Evolutionary conservation across 2,329 filamentous ascomycete genomes (phyloP).

Genomic region (Microdochium bolleyi): DNA sequence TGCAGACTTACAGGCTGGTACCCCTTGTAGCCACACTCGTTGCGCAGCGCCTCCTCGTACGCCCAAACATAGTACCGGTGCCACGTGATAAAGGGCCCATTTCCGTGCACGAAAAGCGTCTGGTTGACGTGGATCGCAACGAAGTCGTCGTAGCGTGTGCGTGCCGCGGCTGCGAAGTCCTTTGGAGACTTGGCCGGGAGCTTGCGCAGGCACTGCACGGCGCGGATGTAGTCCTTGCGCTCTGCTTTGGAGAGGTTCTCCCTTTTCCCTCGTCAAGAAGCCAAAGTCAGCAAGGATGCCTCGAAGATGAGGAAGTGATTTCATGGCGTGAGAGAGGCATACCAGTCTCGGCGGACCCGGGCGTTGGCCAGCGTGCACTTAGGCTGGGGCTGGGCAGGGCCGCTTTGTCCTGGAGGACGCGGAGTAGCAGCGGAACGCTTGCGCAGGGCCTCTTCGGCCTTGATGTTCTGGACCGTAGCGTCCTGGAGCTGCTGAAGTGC

Average conservation of each 20-base stretch:
- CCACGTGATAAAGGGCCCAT: constrained; percentile 15
- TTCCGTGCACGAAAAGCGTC: constrained; percentile 14
- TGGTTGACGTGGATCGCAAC: constrained; percentile 21
- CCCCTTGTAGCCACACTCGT: constrained; percentile 19
- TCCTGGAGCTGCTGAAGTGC: too few relatives aligned
- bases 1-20: constrained; percentile 11
- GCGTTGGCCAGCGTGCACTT: too few relatives aligned
- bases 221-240: constrained; percentile 15
- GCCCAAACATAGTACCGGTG: constrained; percentile 16
- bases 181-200: constrained; percentile 13
- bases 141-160: constrained; percentile 22
- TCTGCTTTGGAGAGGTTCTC: background rate
- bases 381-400: too few relatives aligned
- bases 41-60: constrained; percentile 16
- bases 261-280: too few relatives aligned
- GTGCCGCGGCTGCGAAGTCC: constrained; percentile 12
- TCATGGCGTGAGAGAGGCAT: too few relatives aligned
- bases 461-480: too few relatives aligned
- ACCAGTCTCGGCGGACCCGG: too few relatives aligned
- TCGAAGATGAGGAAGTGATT: too few relatives aligned
- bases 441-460: too few relatives aligned
- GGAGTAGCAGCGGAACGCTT: too few relatives aligned
- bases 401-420: too few relatives aligned
- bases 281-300: too few relatives aligned
- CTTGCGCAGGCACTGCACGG: constrained; percentile 13